Evolutionary conservation across 2,329 filamentous ascomycete genomes (phyloP).

Genomic region (Talaromyces amestolkiae): DNA sequence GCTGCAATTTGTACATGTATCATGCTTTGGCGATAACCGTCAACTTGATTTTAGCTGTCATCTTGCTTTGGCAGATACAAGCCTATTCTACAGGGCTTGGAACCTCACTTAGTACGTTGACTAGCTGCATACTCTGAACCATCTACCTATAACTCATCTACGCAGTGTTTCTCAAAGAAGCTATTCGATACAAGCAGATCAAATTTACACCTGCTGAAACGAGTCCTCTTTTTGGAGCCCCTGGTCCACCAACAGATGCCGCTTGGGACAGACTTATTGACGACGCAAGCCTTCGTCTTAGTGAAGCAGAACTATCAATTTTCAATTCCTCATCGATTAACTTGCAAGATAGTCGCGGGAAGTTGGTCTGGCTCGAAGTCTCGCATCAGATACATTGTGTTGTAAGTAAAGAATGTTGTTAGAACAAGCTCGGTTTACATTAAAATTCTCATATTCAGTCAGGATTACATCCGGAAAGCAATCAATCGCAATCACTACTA

Average conservation of each 20-base stretch:
- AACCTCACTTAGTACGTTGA: neutral
- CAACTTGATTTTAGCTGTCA: neutral
- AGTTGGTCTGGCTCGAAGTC: constrained; percentile 10
- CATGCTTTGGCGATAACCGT: neutral
- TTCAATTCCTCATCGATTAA: constrained; percentile 12
- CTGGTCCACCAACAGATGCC: constrained; percentile 6
- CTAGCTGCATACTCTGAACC: neutral
- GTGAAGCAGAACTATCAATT: neutral
- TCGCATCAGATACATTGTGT: constrained; percentile 12
- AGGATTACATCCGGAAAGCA: constrained; percentile 12
- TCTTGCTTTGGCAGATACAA: constrained; percentile 6
- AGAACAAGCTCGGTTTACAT: neutral
- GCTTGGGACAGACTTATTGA: constrained; percentile 11
- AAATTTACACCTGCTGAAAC: neutral
- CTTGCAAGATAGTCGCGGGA: constrained; percentile 6
- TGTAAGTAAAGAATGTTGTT: neutral
- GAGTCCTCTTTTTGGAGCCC: constrained; percentile 2
- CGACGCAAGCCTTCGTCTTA: constrained; percentile 11
- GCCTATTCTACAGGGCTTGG: neutral
- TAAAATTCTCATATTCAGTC: neutral
- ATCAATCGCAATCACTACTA: constrained; percentile 8
- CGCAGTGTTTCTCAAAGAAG: neutral
- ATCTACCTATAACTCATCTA: neutral
- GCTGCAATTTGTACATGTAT: neutral
- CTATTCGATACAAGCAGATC: constrained; percentile 3